These are phyloP conservation scores for Scenedesmus sp. DNA, from an alignment of 163 green algal species.

Conservation along the genomic window DNA sequence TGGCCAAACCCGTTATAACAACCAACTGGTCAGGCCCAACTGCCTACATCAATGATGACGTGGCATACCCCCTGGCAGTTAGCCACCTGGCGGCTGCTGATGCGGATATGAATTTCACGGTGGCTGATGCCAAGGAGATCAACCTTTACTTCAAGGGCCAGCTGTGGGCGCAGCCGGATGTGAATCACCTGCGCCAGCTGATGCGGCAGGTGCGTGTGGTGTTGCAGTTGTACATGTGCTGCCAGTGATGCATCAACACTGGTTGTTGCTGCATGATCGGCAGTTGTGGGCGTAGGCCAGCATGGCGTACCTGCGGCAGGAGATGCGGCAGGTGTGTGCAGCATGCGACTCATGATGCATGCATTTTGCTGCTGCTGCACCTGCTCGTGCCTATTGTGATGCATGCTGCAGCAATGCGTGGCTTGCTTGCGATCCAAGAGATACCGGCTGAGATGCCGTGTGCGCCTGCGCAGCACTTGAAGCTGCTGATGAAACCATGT, in stretches of 20 bases:
- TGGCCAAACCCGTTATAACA: slow-evolving; percentile 78
- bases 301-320: no score
- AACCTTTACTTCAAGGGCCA: slow-evolving; percentile 53
- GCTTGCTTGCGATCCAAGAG: no score
- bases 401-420: no score
- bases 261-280: not conserved
- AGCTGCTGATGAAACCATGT: not conserved
- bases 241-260: not conserved
- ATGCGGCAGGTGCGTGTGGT: slow-evolving; percentile 58
- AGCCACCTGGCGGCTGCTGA: slow-evolving; percentile 7
- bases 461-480: no score
- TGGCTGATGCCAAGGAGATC: not conserved
- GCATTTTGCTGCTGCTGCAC: no score
- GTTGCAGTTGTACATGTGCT: no score
- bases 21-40: slow-evolving; percentile 80
- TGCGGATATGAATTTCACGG: slow-evolving; percentile 2
- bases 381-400: no score
- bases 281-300: no score
- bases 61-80: slow-evolving; percentile 36
- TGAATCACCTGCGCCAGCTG: slow-evolving; percentile 68
- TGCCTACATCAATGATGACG: slow-evolving; percentile 28
- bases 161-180: slow-evolving; percentile 71
- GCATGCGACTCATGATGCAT: no score
- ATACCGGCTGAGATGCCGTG: no score
- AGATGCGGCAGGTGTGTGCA: no score